Evolutionary conservation across 106 monocot genomes (phyloP), one percentile per base, ranked within the genome.

Genomic region (Dendrobium officinale): DNA sequence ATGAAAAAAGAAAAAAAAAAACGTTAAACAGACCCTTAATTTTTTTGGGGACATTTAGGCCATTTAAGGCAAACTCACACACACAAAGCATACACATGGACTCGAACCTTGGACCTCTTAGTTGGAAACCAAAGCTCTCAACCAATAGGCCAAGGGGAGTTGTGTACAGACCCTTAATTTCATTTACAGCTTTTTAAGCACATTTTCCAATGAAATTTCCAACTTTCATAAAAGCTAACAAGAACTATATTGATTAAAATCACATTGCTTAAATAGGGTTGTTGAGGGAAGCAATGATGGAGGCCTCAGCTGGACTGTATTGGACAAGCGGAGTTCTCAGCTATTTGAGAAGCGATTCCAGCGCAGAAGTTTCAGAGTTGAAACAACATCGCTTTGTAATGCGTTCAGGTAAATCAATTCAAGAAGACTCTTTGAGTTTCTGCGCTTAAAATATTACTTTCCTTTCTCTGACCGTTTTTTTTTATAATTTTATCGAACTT

Each of bases 251-350:
- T 18, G 2, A 58, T 19, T n/a, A 72, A 4, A 37, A 72, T 33
- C 40, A 40, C 72, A 40, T 5, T 33, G 27, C 40, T 16, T 40
- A 37, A 42, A 22, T 68, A 92, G 95, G 95, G 80, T 95, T 83
- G 42, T 91, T 9, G 93, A 94, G 42, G 91, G 91, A 70, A 96
- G 93, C 77, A 78, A 80, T 64, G 84, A 93, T 81, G 89, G 85
- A 86, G 95, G 95, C 54, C 64, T 70, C 15, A 91, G 67, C 77
- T 93, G 93, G 95, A 81, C 79, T 73, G 61, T 82, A 5, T 61
- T 96, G 77, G 95, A 96, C 61, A 77, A 80, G 40, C 86, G 75
- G 80, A 86, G 48, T 43, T 88, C 88, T 73, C 89, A 87, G 80
- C 75, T 88, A 29, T 96, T 96, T 85, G 87, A 89, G 37, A 79